These are phyloP conservation scores for Moesziomyces parantarcticus DNA, from an alignment of 1,284 basidiomycete species.

Conservation along the genomic window DNA sequence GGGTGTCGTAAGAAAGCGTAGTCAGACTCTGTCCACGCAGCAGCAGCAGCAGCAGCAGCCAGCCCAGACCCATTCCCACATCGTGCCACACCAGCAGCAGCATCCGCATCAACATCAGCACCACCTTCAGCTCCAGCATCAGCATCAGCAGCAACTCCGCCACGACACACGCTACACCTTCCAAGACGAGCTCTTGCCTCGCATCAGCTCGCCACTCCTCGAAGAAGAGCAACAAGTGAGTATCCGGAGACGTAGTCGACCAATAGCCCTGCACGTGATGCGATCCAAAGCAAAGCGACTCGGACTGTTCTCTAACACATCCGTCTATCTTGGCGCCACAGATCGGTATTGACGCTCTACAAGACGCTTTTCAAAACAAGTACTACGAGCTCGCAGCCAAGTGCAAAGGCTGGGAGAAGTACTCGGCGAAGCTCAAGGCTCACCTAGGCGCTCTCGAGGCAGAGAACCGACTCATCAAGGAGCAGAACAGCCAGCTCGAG, in stretches of 20 bases:
- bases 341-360: conserved; percentile 54
- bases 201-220: conserved; percentile 14
- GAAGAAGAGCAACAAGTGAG: conserved; percentile 15
- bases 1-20: conserved; percentile 24
- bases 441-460: conserved; percentile 53
- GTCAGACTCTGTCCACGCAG: conserved; percentile 22
- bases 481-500: conserved; percentile 48
- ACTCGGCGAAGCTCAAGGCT: conserved; percentile 56
- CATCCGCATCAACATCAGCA: conserved; percentile 29
- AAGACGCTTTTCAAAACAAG: conserved; percentile 54
- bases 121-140: conserved; percentile 17
- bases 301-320: too few species aligned
- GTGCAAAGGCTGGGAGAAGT: conserved; percentile 62
- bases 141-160: conserved; percentile 17
- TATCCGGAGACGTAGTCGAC: too few species aligned
- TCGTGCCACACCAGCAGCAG: conserved; percentile 10
- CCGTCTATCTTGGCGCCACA: background rate
- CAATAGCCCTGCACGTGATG: too few species aligned
- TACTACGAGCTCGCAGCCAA: conserved; percentile 57
- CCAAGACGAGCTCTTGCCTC: conserved; percentile 4
- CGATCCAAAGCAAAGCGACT: too few species aligned
- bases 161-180: conserved; percentile 8
- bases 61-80: conserved; percentile 8
- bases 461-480: conserved; percentile 52
- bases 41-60: conserved; percentile 10